A percentile compares a stretch with the other conserved stretches of the same genome.
phyloP scores from a whole-genome alignment of 2,329 filamentous ascomycete species.

The Ophiostoma australiae region DNA sequence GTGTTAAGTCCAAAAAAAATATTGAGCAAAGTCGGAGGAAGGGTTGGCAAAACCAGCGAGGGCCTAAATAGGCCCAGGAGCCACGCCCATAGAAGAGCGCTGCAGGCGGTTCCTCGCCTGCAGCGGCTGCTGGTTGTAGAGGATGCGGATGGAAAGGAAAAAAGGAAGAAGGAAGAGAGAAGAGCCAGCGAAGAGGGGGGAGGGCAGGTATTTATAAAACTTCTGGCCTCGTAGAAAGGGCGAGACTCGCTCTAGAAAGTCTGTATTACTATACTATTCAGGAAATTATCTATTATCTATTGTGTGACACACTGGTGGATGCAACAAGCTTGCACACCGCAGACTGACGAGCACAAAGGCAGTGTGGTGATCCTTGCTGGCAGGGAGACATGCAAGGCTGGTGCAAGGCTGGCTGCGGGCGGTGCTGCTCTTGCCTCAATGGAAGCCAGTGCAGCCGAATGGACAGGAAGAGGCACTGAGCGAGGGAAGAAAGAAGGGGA shows the following conservation, averaged over 20 bases:
- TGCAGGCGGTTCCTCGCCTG: constrained; percentile 17
- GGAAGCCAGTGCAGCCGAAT: neutral
- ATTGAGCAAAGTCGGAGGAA: neutral
- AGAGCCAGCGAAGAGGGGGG: neutral
- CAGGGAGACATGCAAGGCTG: neutral
- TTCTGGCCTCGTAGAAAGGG: no score
- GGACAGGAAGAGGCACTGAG: neutral
- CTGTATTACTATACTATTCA: no score
- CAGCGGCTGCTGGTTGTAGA: constrained; percentile 14
- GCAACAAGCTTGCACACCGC: neutral
- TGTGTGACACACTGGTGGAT: neutral
- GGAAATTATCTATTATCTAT: no score
- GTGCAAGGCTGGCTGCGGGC: neutral
- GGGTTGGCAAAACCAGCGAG: neutral
- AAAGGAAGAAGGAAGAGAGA: neutral
- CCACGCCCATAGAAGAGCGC: constrained; percentile 19
- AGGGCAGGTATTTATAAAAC: neutral
- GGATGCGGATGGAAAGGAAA: neutral
- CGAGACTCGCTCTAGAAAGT: no score
- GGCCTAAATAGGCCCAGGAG: neutral
- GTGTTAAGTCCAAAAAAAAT: neutral
- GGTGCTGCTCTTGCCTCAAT: neutral
- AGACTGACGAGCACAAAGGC: neutral
- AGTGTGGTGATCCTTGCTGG: neutral
- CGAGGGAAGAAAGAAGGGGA: no score